These are phyloP conservation scores for Brettanomyces bruxellensis DNA, from an alignment of 805 yeast genomes.

Conservation along the genomic window DNA sequence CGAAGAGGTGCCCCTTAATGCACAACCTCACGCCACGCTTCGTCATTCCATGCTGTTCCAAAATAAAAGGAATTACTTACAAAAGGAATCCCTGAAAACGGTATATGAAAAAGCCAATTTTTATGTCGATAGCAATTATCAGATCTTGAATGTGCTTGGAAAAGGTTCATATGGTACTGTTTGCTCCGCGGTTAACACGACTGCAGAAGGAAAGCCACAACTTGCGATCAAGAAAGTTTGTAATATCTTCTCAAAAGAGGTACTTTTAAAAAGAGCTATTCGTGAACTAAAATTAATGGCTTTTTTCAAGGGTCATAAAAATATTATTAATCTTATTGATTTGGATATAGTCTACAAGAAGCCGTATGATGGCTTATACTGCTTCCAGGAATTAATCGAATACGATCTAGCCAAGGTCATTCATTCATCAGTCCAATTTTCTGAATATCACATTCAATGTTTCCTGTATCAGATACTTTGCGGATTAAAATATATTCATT, in stretches of 20 bases:
- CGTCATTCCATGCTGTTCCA: neutral
- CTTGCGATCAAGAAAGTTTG: constrained; percentile 80
- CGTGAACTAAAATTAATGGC: constrained; percentile 77
- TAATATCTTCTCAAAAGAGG: constrained; percentile 56
- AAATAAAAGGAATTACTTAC: neutral
- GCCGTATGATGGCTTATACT: constrained; percentile 81
- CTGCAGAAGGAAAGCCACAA: constrained; percentile 25
- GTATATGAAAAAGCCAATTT: constrained; percentile 49
- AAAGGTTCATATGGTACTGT: constrained; percentile 85
- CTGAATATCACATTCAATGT: constrained; percentile 74
- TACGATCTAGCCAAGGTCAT: constrained; percentile 78
- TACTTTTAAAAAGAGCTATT: constrained; percentile 67
- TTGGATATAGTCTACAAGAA: constrained; percentile 55
- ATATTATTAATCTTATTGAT: constrained; percentile 67
- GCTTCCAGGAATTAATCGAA: constrained; percentile 80
- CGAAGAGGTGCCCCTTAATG: no score
- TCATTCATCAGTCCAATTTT: constrained; percentile 63
- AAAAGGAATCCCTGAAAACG: neutral
- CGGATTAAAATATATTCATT: constrained; percentile 82
- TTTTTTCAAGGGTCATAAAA: constrained; percentile 78
- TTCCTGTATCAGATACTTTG: constrained; percentile 76
- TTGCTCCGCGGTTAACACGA: constrained; percentile 59
- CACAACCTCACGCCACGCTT: neutral
- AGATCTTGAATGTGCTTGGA: constrained; percentile 52
- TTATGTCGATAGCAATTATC: constrained; percentile 53